Evolutionary conservation across 2,329 filamentous ascomycete genomes (phyloP).

Genomic region (Penicillium sp.): DNA sequence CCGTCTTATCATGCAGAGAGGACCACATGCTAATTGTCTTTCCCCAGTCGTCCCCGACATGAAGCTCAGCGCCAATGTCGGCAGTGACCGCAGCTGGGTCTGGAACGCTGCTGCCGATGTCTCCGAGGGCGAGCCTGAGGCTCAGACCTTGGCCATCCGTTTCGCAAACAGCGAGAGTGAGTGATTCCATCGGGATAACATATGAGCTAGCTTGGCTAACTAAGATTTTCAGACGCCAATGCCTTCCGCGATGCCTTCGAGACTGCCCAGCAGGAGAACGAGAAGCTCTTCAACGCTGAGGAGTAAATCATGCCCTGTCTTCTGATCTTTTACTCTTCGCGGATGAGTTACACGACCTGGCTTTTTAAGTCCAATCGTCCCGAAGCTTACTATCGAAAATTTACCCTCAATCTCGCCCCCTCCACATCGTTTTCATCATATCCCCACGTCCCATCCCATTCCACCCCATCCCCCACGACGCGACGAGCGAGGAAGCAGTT

Average conservation of each 20-base stretch:
- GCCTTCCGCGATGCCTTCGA: slow-evolving; percentile 96
- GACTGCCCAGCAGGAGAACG: slow-evolving; percentile 95
- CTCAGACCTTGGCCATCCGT: slow-evolving; percentile 90
- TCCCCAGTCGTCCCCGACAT: slow-evolving; percentile 86
- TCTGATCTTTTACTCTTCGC: slow-evolving; percentile 1
- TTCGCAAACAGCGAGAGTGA: slow-evolving; percentile 97
- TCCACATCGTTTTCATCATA: slow-evolving; percentile 11
- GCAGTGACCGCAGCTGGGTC: slow-evolving; percentile 97
- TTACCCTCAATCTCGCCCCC: slow-evolving; percentile 9
- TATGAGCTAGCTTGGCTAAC: slow-evolving; percentile 20
- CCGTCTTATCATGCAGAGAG: background rate
- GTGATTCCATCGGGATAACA: slow-evolving; percentile 34
- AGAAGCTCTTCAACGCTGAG: slow-evolving; percentile 67
- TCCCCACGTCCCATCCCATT: slow-evolving; percentile 11
- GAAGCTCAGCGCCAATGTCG: slow-evolving; percentile 97
- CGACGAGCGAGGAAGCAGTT: slow-evolving; percentile 28
- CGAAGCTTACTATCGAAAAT: slow-evolving; percentile 15
- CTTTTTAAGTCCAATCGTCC: slow-evolving; percentile 10
- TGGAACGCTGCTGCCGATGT: slow-evolving; percentile 98
- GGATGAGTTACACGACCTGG: slow-evolving; percentile 1
- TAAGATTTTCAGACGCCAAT: slow-evolving; percentile 69
- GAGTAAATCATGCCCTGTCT: slow-evolving; percentile 28
- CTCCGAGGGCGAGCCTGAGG: slow-evolving; percentile 95
- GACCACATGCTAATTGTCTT: slow-evolving; percentile 2
- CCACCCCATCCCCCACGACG: slow-evolving; percentile 20